These are phyloP conservation scores for Apiotrichum veenhuisii DNA, from an alignment of 1,284 basidiomycete genomes.

Conservation along the genomic window DNA sequence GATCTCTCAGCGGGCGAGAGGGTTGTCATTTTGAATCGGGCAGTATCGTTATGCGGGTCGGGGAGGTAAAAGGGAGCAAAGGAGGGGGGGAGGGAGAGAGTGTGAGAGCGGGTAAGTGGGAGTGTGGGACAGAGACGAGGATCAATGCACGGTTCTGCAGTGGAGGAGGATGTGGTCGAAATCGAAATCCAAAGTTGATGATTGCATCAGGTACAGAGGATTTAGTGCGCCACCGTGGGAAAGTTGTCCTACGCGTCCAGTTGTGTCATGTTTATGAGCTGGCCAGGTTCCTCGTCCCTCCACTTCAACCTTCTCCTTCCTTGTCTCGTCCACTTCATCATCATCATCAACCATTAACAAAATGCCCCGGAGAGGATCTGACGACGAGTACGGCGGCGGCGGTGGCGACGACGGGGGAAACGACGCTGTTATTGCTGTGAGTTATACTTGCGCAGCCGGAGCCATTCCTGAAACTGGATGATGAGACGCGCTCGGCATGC, in stretches of 20 bases:
- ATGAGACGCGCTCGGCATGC: neutral
- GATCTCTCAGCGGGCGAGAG: slow-evolving; percentile 47
- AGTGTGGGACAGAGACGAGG: too few species aligned
- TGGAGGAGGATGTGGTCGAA: too few species aligned
- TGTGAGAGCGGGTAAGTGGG: too few species aligned
- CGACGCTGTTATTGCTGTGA: neutral
- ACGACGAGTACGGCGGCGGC: neutral
- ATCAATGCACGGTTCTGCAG: too few species aligned
- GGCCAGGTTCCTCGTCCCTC: neutral
- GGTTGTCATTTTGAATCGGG: slow-evolving; percentile 14
- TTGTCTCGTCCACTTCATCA: neutral
- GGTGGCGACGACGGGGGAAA: neutral
- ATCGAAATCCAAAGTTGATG: too few species aligned
- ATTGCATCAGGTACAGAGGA: too few species aligned
- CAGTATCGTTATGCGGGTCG: too few species aligned
- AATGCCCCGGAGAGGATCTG: neutral
- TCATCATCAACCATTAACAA: neutral
- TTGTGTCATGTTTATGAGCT: neutral
- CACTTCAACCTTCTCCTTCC: neutral
- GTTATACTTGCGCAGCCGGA: too few species aligned
- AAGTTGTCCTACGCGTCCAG: neutral
- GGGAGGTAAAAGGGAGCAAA: too few species aligned
- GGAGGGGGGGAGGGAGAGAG: too few species aligned
- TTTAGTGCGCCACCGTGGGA: slow-evolving; percentile 10
- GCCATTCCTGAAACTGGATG: too few species aligned